A percentile compares a stretch with the other conserved stretches of the same genome.
Evolutionary conservation across 2,329 filamentous ascomycete species (phyloP).

Genomic region (Epichloe coenophiala): DNA sequence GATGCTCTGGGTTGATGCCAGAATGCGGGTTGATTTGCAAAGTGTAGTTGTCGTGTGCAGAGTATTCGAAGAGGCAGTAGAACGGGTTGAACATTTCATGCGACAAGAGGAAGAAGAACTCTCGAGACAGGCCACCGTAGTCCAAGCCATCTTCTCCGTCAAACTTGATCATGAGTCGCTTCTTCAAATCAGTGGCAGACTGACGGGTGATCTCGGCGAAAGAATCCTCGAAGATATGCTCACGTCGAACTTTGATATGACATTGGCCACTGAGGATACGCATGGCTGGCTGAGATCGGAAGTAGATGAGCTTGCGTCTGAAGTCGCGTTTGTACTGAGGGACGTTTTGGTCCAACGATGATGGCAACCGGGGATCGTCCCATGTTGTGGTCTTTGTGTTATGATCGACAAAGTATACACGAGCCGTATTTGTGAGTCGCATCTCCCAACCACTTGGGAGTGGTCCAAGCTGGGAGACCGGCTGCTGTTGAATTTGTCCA

Average conservation of each 20-base stretch:
- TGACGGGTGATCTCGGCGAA: conserved; percentile 98
- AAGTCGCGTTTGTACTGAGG: conserved; percentile 99
- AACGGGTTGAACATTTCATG: conserved; percentile 99
- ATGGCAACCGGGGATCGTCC: conserved; percentile 92
- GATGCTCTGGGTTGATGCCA: conserved; percentile 95
- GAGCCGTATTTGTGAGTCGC: conserved; percentile 93
- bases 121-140: conserved; percentile 92
- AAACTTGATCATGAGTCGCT: conserved; percentile 98
- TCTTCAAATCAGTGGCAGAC: conserved; percentile 91
- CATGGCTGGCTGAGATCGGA: conserved; percentile 92
- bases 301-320: conserved; percentile 94
- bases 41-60: conserved; percentile 98
- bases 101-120: conserved; percentile 98
- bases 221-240: conserved; percentile 96
- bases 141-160: conserved; percentile 96
- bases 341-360: conserved; percentile 93
- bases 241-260: conserved; percentile 92
- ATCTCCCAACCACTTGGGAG: conserved; percentile 98
- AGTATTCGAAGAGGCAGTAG: conserved; percentile 99
- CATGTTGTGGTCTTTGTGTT: conserved; percentile 99
- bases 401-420: conserved; percentile 98
- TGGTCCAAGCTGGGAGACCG: conserved; percentile 89
- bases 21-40: conserved; percentile 99
- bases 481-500: conserved; percentile 89
- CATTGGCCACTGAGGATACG: conserved; percentile 93